These are phyloP conservation scores for Cyclaneusma minus DNA, from an alignment of 2,329 filamentous ascomycete genomes.

Conservation along the genomic window DNA sequence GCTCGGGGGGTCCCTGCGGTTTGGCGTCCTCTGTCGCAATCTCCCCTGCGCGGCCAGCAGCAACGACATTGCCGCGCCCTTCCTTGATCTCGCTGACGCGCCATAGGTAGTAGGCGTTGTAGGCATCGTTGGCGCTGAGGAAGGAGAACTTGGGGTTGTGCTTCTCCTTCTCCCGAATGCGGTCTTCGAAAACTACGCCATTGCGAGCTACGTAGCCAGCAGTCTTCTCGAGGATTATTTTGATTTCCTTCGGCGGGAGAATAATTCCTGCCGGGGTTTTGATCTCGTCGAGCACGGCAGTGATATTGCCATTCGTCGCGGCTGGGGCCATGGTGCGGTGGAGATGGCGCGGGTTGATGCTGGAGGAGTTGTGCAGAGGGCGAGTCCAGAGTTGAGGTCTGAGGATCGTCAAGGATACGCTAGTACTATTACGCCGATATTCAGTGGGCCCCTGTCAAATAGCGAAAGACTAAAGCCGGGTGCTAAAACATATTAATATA, in stretches of 20 bases:
- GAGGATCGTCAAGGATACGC: too few species aligned
- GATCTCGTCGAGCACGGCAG: constrained; percentile 43
- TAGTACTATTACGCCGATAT: too few species aligned
- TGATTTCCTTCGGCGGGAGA: constrained; percentile 70
- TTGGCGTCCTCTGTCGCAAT: constrained; percentile 41
- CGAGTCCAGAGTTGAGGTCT: too few species aligned
- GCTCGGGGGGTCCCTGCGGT: constrained; percentile 69
- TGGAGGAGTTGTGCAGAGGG: too few species aligned
- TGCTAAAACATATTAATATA: too few species aligned
- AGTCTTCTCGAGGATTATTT: constrained; percentile 79
- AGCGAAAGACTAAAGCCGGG: too few species aligned
- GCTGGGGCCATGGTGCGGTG: constrained; percentile 17
- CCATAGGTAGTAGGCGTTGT: constrained; percentile 83
- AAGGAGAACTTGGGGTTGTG: constrained; percentile 87
- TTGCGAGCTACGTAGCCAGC: constrained; percentile 74
- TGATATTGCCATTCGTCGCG: constrained; percentile 32
- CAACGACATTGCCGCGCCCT: constrained; percentile 65
- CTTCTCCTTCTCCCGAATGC: constrained; percentile 71
- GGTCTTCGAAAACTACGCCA: constrained; percentile 50
- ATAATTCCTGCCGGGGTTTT: constrained; percentile 75
- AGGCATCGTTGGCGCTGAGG: constrained; percentile 63
- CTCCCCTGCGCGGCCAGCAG: constrained; percentile 59
- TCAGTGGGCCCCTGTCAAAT: too few species aligned
- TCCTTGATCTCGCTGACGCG: constrained; percentile 71
- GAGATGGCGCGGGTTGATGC: too few species aligned